phyloP scores from a whole-genome alignment of 2,329 filamentous ascomycete genomes.

The Claviceps sp. region DNA sequence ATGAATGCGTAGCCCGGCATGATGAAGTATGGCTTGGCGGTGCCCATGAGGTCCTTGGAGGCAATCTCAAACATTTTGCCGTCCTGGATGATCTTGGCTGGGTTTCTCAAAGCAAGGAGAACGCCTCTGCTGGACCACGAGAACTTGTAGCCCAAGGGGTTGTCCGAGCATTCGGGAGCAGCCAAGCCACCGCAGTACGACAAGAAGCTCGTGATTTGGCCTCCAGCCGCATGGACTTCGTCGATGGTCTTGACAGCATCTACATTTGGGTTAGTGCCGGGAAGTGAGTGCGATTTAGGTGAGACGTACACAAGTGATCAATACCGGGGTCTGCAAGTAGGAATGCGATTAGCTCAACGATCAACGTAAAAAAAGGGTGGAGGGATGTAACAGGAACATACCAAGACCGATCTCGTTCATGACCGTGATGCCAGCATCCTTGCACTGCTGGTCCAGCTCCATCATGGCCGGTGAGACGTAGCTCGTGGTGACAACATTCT shows the following conservation, averaged over 20 bases:
- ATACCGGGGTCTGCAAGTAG: constrained; percentile 46
- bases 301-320: constrained; percentile 41
- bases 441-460: constrained; percentile 69
- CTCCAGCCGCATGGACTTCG: constrained; percentile 73
- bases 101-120: constrained; percentile 72
- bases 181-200: constrained; percentile 60
- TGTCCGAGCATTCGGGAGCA: constrained; percentile 61
- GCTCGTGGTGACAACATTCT: constrained; percentile 87
- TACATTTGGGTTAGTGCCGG: constrained; percentile 17
- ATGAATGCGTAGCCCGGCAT: constrained; percentile 82
- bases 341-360: too few relatives aligned
- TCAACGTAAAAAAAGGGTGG: not conserved
- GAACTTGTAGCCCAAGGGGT: constrained; percentile 75
- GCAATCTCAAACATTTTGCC: constrained; percentile 58
- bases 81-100: constrained; percentile 70
- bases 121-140: constrained; percentile 72
- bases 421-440: constrained; percentile 87
- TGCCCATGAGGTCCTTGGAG: constrained; percentile 31
- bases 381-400: constrained; percentile 1
- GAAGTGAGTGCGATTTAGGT: not conserved
- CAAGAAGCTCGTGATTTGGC: constrained; percentile 71
- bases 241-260: constrained; percentile 82
- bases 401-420: constrained; percentile 87
- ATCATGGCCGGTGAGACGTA: constrained; percentile 89
- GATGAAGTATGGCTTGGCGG: constrained; percentile 72